These are phyloP conservation scores for Ustilago nuda DNA, from an alignment of 1,284 basidiomycete species.

Conservation along the genomic window DNA sequence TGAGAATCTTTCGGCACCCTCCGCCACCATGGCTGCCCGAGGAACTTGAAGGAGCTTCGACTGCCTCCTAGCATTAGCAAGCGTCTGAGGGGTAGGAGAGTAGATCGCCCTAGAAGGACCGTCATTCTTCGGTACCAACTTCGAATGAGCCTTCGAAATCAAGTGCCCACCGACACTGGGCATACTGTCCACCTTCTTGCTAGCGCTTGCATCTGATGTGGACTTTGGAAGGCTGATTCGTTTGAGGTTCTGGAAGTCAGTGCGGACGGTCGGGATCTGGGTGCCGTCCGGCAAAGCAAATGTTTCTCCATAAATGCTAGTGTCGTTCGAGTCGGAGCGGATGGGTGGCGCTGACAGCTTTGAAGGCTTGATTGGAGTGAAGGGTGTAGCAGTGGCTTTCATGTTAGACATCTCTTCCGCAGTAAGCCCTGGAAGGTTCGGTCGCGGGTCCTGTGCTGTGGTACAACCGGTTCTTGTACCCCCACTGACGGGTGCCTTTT, in stretches of 20 bases:
- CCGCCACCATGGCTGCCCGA: not conserved
- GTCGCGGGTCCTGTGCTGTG: not conserved
- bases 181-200: not conserved
- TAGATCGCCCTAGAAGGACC: constrained; percentile 47
- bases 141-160: constrained; percentile 21
- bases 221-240: constrained; percentile 34
- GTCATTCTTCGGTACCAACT: constrained; percentile 33
- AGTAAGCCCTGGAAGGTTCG: not conserved
- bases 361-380: constrained; percentile 25
- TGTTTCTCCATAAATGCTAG: constrained; percentile 26
- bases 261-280: constrained; percentile 45
- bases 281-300: constrained; percentile 36
- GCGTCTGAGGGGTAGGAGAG: constrained; percentile 50
- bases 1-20: constrained; percentile 17
- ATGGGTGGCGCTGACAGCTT: constrained; percentile 38
- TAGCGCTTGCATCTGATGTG: not conserved
- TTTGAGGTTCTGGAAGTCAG: constrained; percentile 54
- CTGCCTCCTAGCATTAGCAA: constrained; percentile 33
- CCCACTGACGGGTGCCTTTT: not conserved
- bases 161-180: constrained; percentile 43
- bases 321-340: constrained; percentile 36
- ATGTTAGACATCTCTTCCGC: constrained; percentile 32
- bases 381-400: constrained; percentile 36
- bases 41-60: constrained; percentile 25
- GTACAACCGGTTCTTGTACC: constrained; percentile 4